Conservation (phyloP, 768 basidiomycete species). For the Kwoniella shandongensis region DNA sequence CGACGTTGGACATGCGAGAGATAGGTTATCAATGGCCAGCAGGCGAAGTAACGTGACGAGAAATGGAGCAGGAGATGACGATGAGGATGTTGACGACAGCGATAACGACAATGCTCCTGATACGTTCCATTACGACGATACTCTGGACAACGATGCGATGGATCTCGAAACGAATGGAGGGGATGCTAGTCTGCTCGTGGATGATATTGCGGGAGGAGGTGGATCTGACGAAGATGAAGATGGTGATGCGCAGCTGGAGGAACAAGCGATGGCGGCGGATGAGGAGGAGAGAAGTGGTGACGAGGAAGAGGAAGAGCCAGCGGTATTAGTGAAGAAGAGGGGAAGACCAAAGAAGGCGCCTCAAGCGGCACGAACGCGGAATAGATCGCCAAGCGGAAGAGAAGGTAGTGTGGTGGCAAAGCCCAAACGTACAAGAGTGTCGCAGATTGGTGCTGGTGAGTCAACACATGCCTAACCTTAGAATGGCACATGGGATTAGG, state of each 20-base stretch:
- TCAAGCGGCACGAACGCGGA: conserved; percentile 7
- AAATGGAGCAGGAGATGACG: not conserved
- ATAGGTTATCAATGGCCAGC: not conserved
- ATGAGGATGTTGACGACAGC: conserved; percentile 1
- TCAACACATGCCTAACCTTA: no score
- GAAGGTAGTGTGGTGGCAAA: conserved; percentile 13
- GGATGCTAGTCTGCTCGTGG: conserved; percentile 9
- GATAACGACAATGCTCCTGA: conserved; percentile 15
- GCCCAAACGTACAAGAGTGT: conserved; percentile 23
- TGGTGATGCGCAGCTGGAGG: conserved; percentile 29
- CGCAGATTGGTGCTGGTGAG: conserved; percentile 20
- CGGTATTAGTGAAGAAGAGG: conserved; percentile 17
- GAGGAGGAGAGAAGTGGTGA: conserved; percentile 2
- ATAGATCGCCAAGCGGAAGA: conserved; percentile 6
- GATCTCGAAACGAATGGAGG: not conserved
- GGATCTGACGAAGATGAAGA: conserved; percentile 24
- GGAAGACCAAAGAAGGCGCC: conserved; percentile 17
- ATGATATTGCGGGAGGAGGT: conserved; percentile 17
- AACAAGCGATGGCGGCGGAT: conserved; percentile 18
- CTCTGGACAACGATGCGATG: not conserved
- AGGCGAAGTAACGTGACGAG: conserved; percentile 1
- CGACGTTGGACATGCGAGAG: conserved; percentile 6
- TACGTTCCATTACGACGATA: conserved; percentile 3
- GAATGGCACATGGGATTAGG: no score
- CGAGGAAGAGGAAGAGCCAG: conserved; percentile 10